Evolutionary conservation across 2,329 filamentous ascomycete species (phyloP).

Genomic region (Colletotrichum gloeosporioides): DNA sequence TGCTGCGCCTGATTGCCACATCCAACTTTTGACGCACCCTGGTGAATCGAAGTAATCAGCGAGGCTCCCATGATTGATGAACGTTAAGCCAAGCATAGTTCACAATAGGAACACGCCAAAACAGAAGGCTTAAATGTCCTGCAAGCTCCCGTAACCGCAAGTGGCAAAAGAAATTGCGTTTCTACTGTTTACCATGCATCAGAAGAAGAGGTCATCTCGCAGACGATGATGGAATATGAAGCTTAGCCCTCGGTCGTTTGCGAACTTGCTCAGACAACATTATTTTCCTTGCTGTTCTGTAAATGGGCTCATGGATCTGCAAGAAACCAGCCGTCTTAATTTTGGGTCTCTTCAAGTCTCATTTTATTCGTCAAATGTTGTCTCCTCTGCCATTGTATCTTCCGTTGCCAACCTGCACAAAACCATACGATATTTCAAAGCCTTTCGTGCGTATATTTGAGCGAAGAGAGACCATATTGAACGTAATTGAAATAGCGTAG

Average conservation of each 20-base stretch:
- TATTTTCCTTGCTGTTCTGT: neutral
- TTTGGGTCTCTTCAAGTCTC: neutral
- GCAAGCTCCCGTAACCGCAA: neutral
- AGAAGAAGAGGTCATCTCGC: neutral
- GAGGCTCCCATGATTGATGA: neutral
- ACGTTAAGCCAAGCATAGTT: neutral
- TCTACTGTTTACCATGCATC: neutral
- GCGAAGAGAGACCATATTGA: neutral
- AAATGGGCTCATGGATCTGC: neutral
- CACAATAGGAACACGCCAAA: neutral
- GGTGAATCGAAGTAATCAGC: neutral
- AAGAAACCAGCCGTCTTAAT: neutral
- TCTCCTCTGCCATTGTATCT: neutral
- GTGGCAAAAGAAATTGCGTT: rapidly evolving
- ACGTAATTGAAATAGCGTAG: neutral
- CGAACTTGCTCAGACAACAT: neutral
- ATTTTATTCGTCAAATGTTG: neutral
- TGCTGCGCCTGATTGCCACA: neutral
- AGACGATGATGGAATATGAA: neutral
- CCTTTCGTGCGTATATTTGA: neutral
- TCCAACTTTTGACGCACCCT: neutral
- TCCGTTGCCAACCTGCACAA: neutral
- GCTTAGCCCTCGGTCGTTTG: neutral
- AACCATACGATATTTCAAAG: too few species aligned
- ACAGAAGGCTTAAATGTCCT: neutral